Percentiles rank a stretch among this genome's conserved stretches.
These are phyloP conservation scores for Ziziphus jujuba DNA, from an alignment of 306 rosid genomes.

Conservation along the genomic window DNA sequence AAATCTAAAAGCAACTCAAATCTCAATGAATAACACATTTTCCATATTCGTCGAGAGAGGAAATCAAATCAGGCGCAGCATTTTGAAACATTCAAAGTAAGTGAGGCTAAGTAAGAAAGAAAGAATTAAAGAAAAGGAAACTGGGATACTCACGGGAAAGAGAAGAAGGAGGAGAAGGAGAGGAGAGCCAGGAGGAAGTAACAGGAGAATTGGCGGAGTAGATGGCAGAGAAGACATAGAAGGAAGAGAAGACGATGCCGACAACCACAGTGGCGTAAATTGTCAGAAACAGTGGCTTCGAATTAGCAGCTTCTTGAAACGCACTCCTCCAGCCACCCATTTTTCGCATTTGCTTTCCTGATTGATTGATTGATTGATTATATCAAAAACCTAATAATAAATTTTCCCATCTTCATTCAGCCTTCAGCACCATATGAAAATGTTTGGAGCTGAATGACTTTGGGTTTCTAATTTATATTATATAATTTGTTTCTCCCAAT, in stretches of 20 bases:
- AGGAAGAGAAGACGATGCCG: slow-evolving; percentile 64
- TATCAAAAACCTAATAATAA: too few relatives aligned
- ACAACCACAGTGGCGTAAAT: slow-evolving; percentile 56
- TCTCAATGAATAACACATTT: too few relatives aligned
- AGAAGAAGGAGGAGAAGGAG: slow-evolving; percentile 26
- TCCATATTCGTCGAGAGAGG: too few relatives aligned
- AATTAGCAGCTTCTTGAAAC: slow-evolving; percentile 50
- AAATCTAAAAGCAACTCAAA: too few relatives aligned
- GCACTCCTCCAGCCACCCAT: slow-evolving; percentile 51
- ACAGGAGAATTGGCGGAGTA: slow-evolving; percentile 48
- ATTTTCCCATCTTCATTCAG: too few relatives aligned
- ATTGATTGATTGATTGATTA: too few relatives aligned
- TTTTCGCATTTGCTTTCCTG: neutral
- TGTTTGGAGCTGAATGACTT: too few relatives aligned
- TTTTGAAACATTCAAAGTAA: too few relatives aligned
- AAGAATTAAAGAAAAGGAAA: slow-evolving; percentile 5
- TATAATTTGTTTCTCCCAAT: neutral
- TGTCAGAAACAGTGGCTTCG: slow-evolving; percentile 69
- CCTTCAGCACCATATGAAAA: too few relatives aligned
- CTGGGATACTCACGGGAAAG: slow-evolving; percentile 36
- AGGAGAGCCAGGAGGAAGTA: slow-evolving; percentile 38
- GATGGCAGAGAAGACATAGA: slow-evolving; percentile 70
- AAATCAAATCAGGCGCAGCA: too few relatives aligned
- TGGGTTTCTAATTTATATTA: too few relatives aligned
- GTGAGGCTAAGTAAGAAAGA: neutral